Base-by-base conservation (phyloP, 768 basidiomycete species). In the Thelephora ganbajun region DNA sequence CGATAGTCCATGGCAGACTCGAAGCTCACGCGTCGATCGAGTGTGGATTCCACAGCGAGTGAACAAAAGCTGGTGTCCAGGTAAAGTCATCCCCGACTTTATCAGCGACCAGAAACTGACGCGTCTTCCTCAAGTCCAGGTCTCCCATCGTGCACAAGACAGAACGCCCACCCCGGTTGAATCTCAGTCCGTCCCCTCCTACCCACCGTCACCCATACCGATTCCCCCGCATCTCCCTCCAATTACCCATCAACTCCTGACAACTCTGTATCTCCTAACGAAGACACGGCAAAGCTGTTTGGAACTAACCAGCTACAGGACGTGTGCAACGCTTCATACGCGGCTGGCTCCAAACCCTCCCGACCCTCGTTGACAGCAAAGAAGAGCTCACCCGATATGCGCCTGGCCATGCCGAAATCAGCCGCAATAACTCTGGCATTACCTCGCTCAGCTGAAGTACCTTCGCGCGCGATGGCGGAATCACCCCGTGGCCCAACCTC, bases 361-460 rank as follows among this genome's bases (percentile, higher is more conserved):
- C 67, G 65, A 46, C 57, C 59, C 43, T 66, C 63, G 11, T 59
- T 80, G 26, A 56, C 63, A 2, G 69, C 69, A 33, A 92, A 89
- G 69, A 87, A 92, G 64, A 91, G 88, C 49, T 69, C 94, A 48
- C 91, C 92, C 6, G 90, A 96, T 58, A 67, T 94, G 43, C 74
- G 84, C 22, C 75, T 65, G 13, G 66, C 70, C n/a, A n/a, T n/a
- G n/a, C n/a, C n/a, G n/a, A n/a, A n/a, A n/a, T n/a, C n/a, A n/a
- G n/a, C n/a, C n/a, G n/a, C n/a, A n/a, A n/a, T n/a, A n/a, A n/a
- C n/a, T n/a, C n/a, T n/a, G n/a, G n/a, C n/a, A n/a, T n/a, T n/a
- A n/a, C n/a, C n/a, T n/a, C n/a, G n/a, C n/a, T n/a, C n/a, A n/a
- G n/a, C n/a, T n/a, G n/a, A n/a, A n/a, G n/a, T 9, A 9, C 19